A percentile compares a stretch with the other conserved stretches of the same genome.
These are phyloP conservation scores for Aschersonia sp. DNA, from an alignment of 2,329 filamentous ascomycete genomes.

Conservation along the genomic window DNA sequence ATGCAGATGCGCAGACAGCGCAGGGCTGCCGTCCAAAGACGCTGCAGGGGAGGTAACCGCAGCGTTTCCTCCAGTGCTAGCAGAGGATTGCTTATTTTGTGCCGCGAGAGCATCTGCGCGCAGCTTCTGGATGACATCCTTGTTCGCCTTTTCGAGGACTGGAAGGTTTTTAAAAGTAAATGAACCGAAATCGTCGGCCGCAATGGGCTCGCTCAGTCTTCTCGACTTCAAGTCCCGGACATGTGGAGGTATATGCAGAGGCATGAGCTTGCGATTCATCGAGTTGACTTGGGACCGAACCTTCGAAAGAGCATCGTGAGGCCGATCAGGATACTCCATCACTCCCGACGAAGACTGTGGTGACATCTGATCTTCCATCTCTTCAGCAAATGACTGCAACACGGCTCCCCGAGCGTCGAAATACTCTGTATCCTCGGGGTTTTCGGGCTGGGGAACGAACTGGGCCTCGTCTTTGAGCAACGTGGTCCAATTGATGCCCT, in stretches of 20 bases:
- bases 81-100: constrained; percentile 36
- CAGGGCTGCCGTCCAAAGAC: constrained; percentile 70
- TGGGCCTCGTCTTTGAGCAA: constrained; percentile 90
- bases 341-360: constrained; percentile 56
- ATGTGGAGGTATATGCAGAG: constrained; percentile 88
- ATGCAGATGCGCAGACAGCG: constrained; percentile 67
- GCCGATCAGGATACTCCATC: constrained; percentile 71
- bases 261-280: constrained; percentile 84
- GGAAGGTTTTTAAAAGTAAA: constrained; percentile 97
- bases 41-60: constrained; percentile 45
- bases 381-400: constrained; percentile 80
- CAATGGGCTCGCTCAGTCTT: constrained; percentile 78
- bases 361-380: constrained; percentile 78
- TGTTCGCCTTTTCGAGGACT: constrained; percentile 94
- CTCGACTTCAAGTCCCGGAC: constrained; percentile 82
- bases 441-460: constrained; percentile 82
- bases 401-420: constrained; percentile 88
- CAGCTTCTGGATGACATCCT: constrained; percentile 94
- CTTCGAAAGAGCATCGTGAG: constrained; percentile 84
- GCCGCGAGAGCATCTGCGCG: constrained; percentile 73
- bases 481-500: constrained; percentile 74
- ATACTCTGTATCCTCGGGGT: constrained; percentile 95
- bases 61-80: constrained; percentile 27
- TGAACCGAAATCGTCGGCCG: constrained; percentile 83
- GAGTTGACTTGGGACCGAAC: constrained; percentile 75